These are phyloP conservation scores for Scleromitrula shiraiana DNA, from an alignment of 2,329 filamentous ascomycete species.

Conservation along the genomic window DNA sequence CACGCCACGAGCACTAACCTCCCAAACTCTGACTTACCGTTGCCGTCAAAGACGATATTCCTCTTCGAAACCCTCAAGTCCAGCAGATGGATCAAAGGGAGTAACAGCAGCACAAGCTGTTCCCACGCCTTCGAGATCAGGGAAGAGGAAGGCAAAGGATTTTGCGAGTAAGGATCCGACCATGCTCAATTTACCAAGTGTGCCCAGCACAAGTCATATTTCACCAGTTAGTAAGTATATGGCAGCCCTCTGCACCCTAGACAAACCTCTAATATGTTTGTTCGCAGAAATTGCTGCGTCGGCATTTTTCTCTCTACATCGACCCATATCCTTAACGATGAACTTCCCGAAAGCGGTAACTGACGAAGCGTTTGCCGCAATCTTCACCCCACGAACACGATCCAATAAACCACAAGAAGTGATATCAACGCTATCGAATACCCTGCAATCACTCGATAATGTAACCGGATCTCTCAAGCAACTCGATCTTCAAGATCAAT, in stretches of 20 bases:
- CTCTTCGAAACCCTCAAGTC: slow-evolving; percentile 33
- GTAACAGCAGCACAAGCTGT: slow-evolving; percentile 18
- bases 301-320: slow-evolving; percentile 91
- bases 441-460: slow-evolving; percentile 51
- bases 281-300: slow-evolving; percentile 72
- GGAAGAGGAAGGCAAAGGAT: slow-evolving; percentile 51
- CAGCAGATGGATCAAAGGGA: slow-evolving; percentile 29
- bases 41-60: slow-evolving; percentile 29
- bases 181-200: slow-evolving; percentile 57
- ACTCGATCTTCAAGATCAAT: slow-evolving; percentile 19
- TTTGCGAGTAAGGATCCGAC: slow-evolving; percentile 35
- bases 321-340: slow-evolving; percentile 82
- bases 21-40: slow-evolving; percentile 25
- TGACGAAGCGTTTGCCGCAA: slow-evolving; percentile 70
- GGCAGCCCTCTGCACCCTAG: neutral
- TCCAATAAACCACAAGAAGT: slow-evolving; percentile 47
- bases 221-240: slow-evolving; percentile 49
- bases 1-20: slow-evolving; percentile 21
- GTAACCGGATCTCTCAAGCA: slow-evolving; percentile 37
- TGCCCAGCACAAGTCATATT: slow-evolving; percentile 68
- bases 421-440: slow-evolving; percentile 56
- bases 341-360: slow-evolving; percentile 67
- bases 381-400: slow-evolving; percentile 59
- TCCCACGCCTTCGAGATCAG: slow-evolving; percentile 19
- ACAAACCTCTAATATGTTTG: neutral